Evolutionary conservation across 257 asterid species (phyloP), one percentile per base, ranked within the genome.

Genomic region (Galeopsis tetrahit): DNA sequence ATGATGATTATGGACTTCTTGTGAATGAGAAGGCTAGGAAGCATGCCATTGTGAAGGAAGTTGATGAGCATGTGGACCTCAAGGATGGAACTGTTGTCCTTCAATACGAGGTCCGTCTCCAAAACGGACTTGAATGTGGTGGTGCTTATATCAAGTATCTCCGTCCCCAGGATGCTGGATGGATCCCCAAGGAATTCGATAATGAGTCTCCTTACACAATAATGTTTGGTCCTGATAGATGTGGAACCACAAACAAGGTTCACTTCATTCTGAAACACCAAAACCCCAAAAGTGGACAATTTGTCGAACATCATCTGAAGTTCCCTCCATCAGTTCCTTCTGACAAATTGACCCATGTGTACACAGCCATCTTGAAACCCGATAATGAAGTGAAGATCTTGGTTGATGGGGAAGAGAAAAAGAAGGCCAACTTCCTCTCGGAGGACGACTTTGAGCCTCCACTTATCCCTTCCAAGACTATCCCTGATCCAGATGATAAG

Each of bases 191-290:
- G 82, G 97, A 79, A 57, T 95, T 95, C 36, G 90, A 90, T 69
- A 95, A 88, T 1, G 99, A 90, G 48, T 90, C 99, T 1, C 99
- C 99, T 17, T 95, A 92, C 80, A 15, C 99, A 3, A 88, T 95
- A 15, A 95, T 94, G 99, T 94, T 94, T 77, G 99, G 99, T 42
- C 99, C 99, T 8, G 99, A 94, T 66, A 94, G 79, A 83, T 94
- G 99, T 76, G 99, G 99, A 51, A 82, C 88, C 60, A 94, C 98
- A 49, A 94, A 94, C 87, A 94, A 91, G 84, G 99, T 94, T 75
- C 99, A 94, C 85, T 94, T 94, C 84, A 94, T 94, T 57, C 69
- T 89, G 80, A 94, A 91, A 84, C 98, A 94, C 80, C 81, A 88
- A 78, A 94, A 91, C 76, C 99, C 99, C 39, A 89, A 91, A 83